These are phyloP conservation scores for Pelargonium citronellum DNA, from an alignment of 441 rosid genomes.

Conservation along the genomic window DNA sequence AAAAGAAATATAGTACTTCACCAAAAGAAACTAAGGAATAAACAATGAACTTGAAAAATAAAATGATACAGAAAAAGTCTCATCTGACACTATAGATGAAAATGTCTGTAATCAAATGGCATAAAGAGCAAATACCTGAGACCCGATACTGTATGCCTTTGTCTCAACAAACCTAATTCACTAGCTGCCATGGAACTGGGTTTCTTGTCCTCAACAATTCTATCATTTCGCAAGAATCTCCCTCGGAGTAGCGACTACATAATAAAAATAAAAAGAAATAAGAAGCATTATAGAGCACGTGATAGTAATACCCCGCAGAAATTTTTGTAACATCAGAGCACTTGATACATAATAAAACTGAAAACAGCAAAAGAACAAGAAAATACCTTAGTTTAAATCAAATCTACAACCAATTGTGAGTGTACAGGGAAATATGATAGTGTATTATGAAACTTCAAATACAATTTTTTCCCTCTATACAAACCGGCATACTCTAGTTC, in stretches of 20 bases:
- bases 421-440: no score
- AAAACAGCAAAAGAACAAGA: no score
- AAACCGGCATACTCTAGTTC: background rate
- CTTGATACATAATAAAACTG: no score
- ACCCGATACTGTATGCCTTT: constrained; percentile 81
- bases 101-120: background rate
- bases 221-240: constrained; percentile 77
- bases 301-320: background rate
- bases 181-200: constrained; percentile 63
- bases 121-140: constrained; percentile 51
- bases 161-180: constrained; percentile 82
- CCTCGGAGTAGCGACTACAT: constrained; percentile 83
- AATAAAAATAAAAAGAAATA: background rate
- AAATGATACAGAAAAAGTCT: background rate
- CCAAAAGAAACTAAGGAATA: background rate
- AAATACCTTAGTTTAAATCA: no score
- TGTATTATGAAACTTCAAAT: background rate
- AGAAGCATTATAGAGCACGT: background rate
- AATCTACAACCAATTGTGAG: no score
- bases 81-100: background rate
- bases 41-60: background rate
- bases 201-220: constrained; percentile 45
- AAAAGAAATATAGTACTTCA: background rate
- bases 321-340: background rate
- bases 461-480: background rate